Base-by-base conservation (phyloP, 2,329 filamentous ascomycete genomes). In the Colletotrichum sp. region DNA sequence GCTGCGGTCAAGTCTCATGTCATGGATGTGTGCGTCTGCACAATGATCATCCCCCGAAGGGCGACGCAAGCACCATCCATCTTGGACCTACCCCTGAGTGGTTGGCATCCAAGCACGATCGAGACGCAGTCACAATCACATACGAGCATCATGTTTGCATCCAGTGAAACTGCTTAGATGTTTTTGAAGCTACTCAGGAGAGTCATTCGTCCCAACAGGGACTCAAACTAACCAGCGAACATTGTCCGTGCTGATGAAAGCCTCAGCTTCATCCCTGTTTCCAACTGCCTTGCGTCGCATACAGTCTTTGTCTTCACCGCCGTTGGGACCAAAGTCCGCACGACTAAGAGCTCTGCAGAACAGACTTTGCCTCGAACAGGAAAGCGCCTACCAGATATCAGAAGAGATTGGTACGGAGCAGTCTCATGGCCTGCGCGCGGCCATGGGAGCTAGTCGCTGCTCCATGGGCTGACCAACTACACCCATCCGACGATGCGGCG, bases 141-240 rank as follows among this genome's bases (percentile, higher is more conserved):
- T 44, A 63, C 32, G 34, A 39, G 49, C 59, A n/a, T 34, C 30
- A 39, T 16, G 36, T 30, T 32, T 55, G 24, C 24, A 24, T 44
- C 21, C 52, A 21, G 66, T 39, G 62, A 60, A 36, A 26, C 66
- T 49, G 28, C 18, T 28, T 34, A 4, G 69, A 66, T 70, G 64
- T 36, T 60, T 57, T 52, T 12, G 28, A 44, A 18, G 63, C 71
- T 75, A 75, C 44, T 0, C 2, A 52, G n/a, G n/a, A 52, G 44
- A 52, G 52, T 71, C 60, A 67, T 62, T 68, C 66, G 24, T 71
- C 71, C 72, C 72, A 67, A 71, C 66, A 55, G 15, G 21, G 36
- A 21, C 13, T 15, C 15, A 3, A 21, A n/a, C 52, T 28, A 18
- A 21, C 16, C 26, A 59, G 66, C 44, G 39, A 59, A 63, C 72